Percentiles rank a stretch among this genome's conserved stretches.
These are phyloP conservation scores for Blastobotrys attinorum DNA, from an alignment of 805 yeast species.

Conservation along the genomic window DNA sequence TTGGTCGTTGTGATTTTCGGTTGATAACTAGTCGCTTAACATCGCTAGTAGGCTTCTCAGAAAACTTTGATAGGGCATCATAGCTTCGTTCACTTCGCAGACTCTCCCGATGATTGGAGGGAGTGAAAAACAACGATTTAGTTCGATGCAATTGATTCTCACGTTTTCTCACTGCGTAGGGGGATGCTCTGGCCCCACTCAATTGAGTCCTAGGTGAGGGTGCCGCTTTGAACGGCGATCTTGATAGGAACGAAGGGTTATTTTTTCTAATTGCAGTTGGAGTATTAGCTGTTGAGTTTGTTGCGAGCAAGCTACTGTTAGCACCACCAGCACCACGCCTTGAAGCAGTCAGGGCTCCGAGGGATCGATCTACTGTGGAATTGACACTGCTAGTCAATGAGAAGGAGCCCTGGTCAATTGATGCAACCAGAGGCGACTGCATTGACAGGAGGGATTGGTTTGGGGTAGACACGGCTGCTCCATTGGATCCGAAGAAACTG, in stretches of 20 bases:
- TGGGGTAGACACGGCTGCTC: neutral
- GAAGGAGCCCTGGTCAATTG: constrained; percentile 25
- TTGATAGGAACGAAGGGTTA: neutral
- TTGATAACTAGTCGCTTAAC: constrained; percentile 11
- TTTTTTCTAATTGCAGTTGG: constrained; percentile 2
- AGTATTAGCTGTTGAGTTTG: no score
- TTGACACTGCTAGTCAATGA: constrained; percentile 14
- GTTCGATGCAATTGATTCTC: neutral
- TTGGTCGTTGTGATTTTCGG: neutral
- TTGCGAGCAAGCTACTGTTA: no score
- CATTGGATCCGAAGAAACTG: constrained; percentile 5
- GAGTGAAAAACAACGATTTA: constrained; percentile 1
- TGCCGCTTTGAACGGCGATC: constrained; percentile 9
- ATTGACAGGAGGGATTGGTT: neutral
- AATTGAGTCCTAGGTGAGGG: constrained; percentile 9
- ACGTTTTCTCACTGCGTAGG: constrained; percentile 6
- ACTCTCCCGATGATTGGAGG: neutral
- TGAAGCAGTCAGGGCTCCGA: constrained; percentile 11
- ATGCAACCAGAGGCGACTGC: constrained; percentile 12
- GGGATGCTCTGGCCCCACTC: constrained; percentile 8
- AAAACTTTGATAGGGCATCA: neutral
- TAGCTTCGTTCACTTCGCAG: constrained; percentile 5
- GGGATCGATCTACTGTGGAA: constrained; percentile 17
- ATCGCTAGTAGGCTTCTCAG: neutral
- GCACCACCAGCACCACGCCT: neutral